Base-by-base conservation (phyloP, 495 filamentous ascomycete genomes). In the Xylaria palmicola region DNA sequence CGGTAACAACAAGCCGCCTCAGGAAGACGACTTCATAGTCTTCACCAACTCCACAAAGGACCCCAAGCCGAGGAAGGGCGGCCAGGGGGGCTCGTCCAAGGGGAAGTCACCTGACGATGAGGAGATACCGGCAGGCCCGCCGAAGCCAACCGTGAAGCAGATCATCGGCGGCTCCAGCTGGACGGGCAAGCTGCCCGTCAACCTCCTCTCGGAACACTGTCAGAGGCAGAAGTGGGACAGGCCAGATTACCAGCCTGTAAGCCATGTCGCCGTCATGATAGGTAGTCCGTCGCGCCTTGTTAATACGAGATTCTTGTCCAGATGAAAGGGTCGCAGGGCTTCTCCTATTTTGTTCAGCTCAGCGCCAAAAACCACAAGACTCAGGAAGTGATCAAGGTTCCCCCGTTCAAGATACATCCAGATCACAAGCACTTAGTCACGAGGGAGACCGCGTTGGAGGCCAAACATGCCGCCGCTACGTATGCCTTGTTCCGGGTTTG, bases 141-240 rank as follows among this genome's bases (percentile, higher is more conserved):
- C 92, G 61, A 89, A 88, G 65, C 90, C 91, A 37, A 86, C 90
- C 30, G 87, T 91, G 55, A 90, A 92, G 74, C 87, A 90, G 64
- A 77, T 98, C 58, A 96, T 98, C 72, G 95, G 91, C 50, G 94
- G 94, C 50, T 85, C 90, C 65, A 97, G 92, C 70, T 98, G 95
- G 95, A 98, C 94, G 0, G 94, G 94, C 36, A 98, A 98, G 72
- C 76, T 98, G 37, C 94, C 94, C 3, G 89, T 96, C 53, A 94
- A 93, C 69, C 80, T 98, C 70, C 86, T 98, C 56, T 88, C 89
- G 17, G 94, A 98, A 81, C 91, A 96, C 77, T 95, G 90, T 68
- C 91, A 96, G 73, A 93, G 92, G 76, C 89, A 93, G 75, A 91
- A 90, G 68, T 98, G 94, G 94, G 88, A 90, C 63, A 94, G 88